phyloP scores from a whole-genome alignment of 176 grass and related monocot species.

The Tillandsia fasciculata region DNA sequence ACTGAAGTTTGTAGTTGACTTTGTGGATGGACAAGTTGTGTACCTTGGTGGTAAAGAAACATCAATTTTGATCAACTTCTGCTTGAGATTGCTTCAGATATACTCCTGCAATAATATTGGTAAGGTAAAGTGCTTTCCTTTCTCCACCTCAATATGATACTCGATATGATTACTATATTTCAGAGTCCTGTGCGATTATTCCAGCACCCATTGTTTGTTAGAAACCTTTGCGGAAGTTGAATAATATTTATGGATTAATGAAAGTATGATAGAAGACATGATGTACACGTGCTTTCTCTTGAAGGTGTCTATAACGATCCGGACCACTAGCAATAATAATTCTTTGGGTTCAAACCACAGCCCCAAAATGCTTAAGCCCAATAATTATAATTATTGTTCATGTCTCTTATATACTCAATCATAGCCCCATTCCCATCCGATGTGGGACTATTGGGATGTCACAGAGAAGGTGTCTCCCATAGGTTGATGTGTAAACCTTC shows the following conservation, averaged over 20 bases:
- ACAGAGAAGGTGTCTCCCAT: neutral
- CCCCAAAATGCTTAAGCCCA: too few species aligned
- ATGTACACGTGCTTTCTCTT: neutral
- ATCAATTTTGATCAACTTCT: conserved; percentile 80
- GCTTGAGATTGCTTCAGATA: conserved; percentile 76
- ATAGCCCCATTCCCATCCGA: too few species aligned
- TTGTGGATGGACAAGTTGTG: conserved; percentile 85
- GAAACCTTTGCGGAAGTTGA: neutral
- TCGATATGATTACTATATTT: neutral
- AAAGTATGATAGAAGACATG: neutral
- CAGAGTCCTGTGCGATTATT: neutral
- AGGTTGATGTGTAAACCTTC: neutral
- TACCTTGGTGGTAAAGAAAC: conserved; percentile 89
- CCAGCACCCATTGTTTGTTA: too few species aligned
- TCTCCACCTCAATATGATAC: neutral
- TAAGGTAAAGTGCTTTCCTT: conserved; percentile 44
- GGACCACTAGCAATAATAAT: too few species aligned
- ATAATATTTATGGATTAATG: neutral
- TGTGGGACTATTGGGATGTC: too few species aligned
- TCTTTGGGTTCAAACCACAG: too few species aligned
- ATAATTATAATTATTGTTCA: too few species aligned
- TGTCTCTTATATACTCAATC: too few species aligned
- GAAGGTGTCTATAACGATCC: neutral
- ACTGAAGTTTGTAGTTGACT: conserved; percentile 98
- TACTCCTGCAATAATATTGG: conserved; percentile 97